Evolutionary conservation across 2,329 filamentous ascomycete genomes (phyloP).

Genomic region (Sphaerulina musiva): DNA sequence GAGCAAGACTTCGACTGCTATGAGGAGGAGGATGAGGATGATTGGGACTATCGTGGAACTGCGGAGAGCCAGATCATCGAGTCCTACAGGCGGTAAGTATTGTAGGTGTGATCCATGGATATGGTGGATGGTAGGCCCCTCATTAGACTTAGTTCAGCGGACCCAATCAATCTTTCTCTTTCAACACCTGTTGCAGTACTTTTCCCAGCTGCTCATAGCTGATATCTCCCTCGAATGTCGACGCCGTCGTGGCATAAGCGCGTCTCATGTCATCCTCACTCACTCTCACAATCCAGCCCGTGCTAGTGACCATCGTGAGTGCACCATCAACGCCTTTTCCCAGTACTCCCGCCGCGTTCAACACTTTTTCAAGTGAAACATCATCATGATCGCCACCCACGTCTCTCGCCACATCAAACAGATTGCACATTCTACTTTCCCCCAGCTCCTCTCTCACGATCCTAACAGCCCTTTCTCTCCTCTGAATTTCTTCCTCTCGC

Average conservation of each 20-base stretch:
- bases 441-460: conserved; percentile 31
- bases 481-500: conserved; percentile 35
- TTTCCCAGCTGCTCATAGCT: conserved; percentile 23
- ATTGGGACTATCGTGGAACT: background rate
- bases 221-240: conserved; percentile 33
- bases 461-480: conserved; percentile 30
- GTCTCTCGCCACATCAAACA: conserved; percentile 37
- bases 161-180: too few species aligned
- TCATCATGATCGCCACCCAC: conserved; percentile 38
- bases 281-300: conserved; percentile 40
- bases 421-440: conserved; percentile 28
- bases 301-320: conserved; percentile 39
- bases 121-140: background rate
- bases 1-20: background rate
- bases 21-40: background rate
- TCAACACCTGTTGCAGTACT: background rate
- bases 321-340: conserved; percentile 26
- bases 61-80: conserved; percentile 9
- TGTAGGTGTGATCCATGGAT: background rate
- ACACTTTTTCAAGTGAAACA: conserved; percentile 40
- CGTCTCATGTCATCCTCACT: conserved; percentile 36
- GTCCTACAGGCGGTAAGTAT: background rate
- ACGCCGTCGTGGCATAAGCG: conserved; percentile 35
- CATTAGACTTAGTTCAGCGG: too few species aligned
- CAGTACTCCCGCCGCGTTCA: conserved; percentile 37